phyloP scores from a whole-genome alignment of 208 protist genomes.

The Trypanosoma congolense region DNA sequence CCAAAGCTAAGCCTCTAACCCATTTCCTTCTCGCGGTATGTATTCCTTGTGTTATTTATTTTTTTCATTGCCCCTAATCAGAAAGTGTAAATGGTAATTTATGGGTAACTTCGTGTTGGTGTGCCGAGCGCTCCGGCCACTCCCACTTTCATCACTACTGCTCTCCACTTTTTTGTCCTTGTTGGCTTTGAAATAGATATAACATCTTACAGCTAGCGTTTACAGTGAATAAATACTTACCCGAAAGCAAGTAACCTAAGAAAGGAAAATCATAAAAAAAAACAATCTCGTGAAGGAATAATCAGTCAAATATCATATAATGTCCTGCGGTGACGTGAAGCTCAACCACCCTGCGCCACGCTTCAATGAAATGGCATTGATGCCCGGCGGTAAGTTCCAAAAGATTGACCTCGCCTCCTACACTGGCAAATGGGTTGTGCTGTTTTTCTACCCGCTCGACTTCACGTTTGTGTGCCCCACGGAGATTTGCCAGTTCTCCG shows the following conservation, averaged over 20 bases:
- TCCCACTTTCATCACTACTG: no score
- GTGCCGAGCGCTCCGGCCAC: no score
- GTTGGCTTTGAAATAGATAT: background rate
- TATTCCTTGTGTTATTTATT: no score
- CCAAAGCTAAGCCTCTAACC: no score
- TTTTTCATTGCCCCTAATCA: no score
- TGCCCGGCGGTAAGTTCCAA: conserved; percentile 2
- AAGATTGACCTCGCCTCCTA: conserved; percentile 79
- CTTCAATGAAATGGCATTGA: conserved; percentile 88
- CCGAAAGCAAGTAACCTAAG: background rate
- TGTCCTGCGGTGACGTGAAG: conserved; percentile 46
- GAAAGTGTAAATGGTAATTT: no score
- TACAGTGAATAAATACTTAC: background rate
- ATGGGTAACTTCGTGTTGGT: no score
- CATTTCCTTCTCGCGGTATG: no score
- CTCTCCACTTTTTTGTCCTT: no score
- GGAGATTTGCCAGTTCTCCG: conserved; percentile 95
- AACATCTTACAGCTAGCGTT: background rate
- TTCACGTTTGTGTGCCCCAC: conserved; percentile 98
- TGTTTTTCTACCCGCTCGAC: conserved; percentile 97
- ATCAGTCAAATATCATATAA: no score
- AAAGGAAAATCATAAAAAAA: conserved; percentile 6
- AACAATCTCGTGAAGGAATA: no score
- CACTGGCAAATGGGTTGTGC: conserved; percentile 93
- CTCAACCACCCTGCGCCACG: conserved; percentile 86